A percentile compares a stretch with the other conserved stretches of the same genome.
Conservation (phyloP, 768 basidiomycete genomes). For the Agaricus subrufescens region DNA sequence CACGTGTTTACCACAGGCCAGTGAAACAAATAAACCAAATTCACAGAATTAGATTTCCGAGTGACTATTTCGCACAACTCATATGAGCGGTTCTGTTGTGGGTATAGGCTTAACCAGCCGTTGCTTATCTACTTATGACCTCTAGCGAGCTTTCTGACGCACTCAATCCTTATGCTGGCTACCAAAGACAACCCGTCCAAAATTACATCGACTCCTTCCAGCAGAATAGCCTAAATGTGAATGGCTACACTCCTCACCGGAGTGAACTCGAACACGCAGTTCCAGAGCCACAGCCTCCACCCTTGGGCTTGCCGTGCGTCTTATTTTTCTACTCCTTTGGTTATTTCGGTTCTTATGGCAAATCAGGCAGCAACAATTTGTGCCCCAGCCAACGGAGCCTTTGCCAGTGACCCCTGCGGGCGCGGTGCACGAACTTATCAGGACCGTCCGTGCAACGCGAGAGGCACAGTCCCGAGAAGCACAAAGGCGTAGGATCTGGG, state of each 20-base stretch:
- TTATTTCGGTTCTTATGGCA: neutral
- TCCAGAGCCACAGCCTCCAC: slow-evolving; percentile 34
- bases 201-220: slow-evolving; percentile 1
- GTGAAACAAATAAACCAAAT: neutral
- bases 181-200: slow-evolving; percentile 8
- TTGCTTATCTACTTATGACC: slow-evolving; percentile 35
- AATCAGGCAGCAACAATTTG: slow-evolving; percentile 11
- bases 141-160: slow-evolving; percentile 77
- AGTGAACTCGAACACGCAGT: slow-evolving; percentile 66
- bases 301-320: slow-evolving; percentile 33
- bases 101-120: slow-evolving; percentile 10
- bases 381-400: slow-evolving; percentile 8
- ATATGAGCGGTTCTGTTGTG: slow-evolving; percentile 6
- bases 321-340: neutral
- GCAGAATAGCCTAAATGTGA: slow-evolving; percentile 9
- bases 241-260: slow-evolving; percentile 43
- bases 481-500: slow-evolving; percentile 60
- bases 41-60: slow-evolving; percentile 1
- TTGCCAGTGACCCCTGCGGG: slow-evolving; percentile 20
- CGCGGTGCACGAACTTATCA: slow-evolving; percentile 56
- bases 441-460: slow-evolving; percentile 50
- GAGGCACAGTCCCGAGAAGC: slow-evolving; percentile 60
- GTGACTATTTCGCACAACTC: slow-evolving; percentile 9
- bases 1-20: slow-evolving; percentile 17
- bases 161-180: slow-evolving; percentile 57